phyloP scores from a whole-genome alignment of 352 stramenopile genomes.

The Phytophthora brassicae region DNA sequence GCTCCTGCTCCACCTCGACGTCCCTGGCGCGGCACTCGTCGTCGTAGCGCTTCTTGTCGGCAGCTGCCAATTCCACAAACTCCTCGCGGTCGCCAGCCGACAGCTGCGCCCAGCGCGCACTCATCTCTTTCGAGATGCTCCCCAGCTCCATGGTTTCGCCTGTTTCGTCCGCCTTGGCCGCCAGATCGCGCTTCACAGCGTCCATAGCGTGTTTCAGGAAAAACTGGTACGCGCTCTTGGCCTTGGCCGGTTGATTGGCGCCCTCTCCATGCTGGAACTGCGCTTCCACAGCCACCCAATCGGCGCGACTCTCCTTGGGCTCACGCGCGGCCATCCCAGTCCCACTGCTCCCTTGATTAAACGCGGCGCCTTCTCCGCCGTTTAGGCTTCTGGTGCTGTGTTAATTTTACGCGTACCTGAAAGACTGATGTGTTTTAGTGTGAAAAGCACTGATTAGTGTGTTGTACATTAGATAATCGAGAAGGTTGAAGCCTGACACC shows the following conservation, averaged over 20 bases:
- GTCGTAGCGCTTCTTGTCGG: constrained; percentile 71
- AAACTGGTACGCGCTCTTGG: constrained; percentile 76
- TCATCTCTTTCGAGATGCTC: constrained; percentile 72
- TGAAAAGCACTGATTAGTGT: no score
- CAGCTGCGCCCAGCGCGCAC: constrained; percentile 73
- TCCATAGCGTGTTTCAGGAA: constrained; percentile 79
- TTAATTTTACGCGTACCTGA: no score
- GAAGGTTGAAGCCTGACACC: constrained; percentile 27
- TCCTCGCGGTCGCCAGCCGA: constrained; percentile 63
- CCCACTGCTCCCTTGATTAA: background rate
- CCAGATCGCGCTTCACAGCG: constrained; percentile 62
- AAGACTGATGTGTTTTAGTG: no score
- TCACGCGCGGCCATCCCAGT: constrained; percentile 34
- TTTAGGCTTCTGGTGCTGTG: background rate
- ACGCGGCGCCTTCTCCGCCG: background rate
- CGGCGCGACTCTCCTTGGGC: constrained; percentile 64
- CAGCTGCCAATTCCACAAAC: constrained; percentile 63
- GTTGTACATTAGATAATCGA: background rate
- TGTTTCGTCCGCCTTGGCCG: constrained; percentile 38
- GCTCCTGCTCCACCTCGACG: constrained; percentile 68
- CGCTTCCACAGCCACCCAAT: constrained; percentile 81
- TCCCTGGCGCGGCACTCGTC: constrained; percentile 76
- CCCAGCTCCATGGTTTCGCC: constrained; percentile 65
- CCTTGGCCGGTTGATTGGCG: constrained; percentile 52
- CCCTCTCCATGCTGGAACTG: constrained; percentile 60